Percentiles rank a stretch among this genome's conserved stretches.
These are phyloP conservation scores for Pythium aristosporum DNA, from an alignment of 352 stramenopile species.

Conservation along the genomic window DNA sequence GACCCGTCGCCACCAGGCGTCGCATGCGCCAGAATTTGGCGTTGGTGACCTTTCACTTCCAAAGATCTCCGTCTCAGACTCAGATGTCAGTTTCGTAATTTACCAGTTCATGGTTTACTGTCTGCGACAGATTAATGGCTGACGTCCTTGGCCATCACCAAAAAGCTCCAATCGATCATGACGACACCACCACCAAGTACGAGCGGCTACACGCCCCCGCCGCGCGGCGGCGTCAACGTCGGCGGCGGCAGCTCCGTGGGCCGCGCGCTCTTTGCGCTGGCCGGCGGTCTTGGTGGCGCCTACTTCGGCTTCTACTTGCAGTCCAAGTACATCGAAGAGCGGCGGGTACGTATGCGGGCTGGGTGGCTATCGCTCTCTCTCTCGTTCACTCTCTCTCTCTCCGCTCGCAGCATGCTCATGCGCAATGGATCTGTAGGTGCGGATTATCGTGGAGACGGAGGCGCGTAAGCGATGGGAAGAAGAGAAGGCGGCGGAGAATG, in stretches of 20 bases:
- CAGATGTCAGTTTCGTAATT: conserved; percentile 10
- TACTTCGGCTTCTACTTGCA: conserved; percentile 85
- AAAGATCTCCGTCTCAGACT: conserved; percentile 16
- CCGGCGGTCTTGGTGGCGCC: conserved; percentile 61
- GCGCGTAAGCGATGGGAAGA: conserved; percentile 59
- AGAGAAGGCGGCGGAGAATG: conserved; percentile 27
- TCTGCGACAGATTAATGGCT: background rate
- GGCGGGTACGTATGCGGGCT: conserved; percentile 35
- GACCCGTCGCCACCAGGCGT: conserved; percentile 1
- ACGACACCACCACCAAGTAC: conserved; percentile 11
- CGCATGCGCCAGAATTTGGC: background rate
- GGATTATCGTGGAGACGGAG: conserved; percentile 55
- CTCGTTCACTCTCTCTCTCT: no score
- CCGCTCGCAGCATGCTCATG: background rate
- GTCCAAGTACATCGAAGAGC: conserved; percentile 83
- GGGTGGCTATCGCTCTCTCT: no score
- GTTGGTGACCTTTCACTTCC: conserved; percentile 13
- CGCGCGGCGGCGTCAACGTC: conserved; percentile 57
- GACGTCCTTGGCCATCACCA: conserved; percentile 5
- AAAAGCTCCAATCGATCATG: conserved; percentile 5
- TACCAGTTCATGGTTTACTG: background rate
- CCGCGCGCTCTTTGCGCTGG: conserved; percentile 63
- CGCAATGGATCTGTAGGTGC: conserved; percentile 30
- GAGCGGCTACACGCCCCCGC: conserved; percentile 21
- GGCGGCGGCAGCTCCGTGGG: conserved; percentile 70